Base-by-base conservation (phyloP, 2,329 filamentous ascomycete species). In the Elsinoe australis region DNA sequence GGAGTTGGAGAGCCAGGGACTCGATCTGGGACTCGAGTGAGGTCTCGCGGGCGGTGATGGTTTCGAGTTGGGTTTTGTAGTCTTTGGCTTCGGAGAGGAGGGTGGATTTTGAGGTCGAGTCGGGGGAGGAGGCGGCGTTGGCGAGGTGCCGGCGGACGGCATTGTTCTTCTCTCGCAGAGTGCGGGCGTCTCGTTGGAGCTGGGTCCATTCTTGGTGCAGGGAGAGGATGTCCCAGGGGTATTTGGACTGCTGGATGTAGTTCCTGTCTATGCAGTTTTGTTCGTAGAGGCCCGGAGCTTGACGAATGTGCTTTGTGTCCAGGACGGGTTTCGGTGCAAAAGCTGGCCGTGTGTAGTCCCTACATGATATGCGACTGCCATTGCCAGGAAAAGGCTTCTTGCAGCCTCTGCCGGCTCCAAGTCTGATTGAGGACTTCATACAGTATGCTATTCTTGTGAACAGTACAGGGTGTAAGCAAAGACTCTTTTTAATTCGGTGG, bases 291-390 rank as follows among this genome's bases (percentile, higher is more conserved):
- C 82, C 78, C 12, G 85, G 79, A 66, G 94, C 85, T 60, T 87
- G 78, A 50, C 89, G 88, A 64, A 98, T 95, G 68, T 92, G 83
- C 64, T 87, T 90, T 62, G 94, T 76, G 69, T 95, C 85, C 55
- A 94, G 76, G 38, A 76, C 76, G 19, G 86, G 79, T 63, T 87
- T 90, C 8, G 87, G 88, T 10, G 86, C 88, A 46, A 77, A 82
- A 1, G 83, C 73, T 3, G 85, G 84, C 31, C 82, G 74, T 3
- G 67, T 67, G 53, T 68, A 72, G 17, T 28, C n/a, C 17, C 36
- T 41, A 21, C 36, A 29, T 10, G 26, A 14, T 3, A 28, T n/a
- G 12, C 12, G 10, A 32, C 36, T 41, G 12, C 15, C 4, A 14
- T 8, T 3, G 10, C 12, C 15, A 15, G 5, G 24, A 32, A 3